Conservation (phyloP, 2,329 filamentous ascomycete species). For the Neopestalotiopsis sp. region DNA sequence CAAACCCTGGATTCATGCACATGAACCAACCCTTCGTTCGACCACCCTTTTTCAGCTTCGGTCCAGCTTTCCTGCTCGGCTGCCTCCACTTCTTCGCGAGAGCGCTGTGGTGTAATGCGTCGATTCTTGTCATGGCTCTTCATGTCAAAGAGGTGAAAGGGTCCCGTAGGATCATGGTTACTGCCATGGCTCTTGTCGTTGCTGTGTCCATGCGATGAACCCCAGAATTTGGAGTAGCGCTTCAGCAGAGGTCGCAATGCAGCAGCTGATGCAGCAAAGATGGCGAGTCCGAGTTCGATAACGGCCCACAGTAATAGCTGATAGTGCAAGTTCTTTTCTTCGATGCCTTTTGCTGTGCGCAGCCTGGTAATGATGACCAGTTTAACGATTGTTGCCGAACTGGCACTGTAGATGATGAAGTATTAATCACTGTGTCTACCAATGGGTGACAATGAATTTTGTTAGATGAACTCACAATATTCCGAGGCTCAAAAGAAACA, state of each 20-base stretch:
- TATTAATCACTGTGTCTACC: neutral
- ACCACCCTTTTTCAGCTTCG: neutral
- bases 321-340: slow-evolving; percentile 33
- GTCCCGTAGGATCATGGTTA: neutral
- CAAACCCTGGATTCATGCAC: neutral
- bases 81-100: neutral
- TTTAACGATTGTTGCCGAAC: slow-evolving; percentile 40
- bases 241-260: slow-evolving; percentile 37
- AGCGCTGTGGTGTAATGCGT: neutral
- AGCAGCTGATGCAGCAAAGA: slow-evolving; percentile 36
- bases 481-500: slow-evolving; percentile 37
- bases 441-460: neutral
- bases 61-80: neutral
- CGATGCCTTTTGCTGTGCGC: slow-evolving; percentile 27
- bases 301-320: slow-evolving; percentile 39
- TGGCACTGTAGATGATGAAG: slow-evolving; percentile 31
- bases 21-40: neutral
- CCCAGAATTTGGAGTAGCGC: slow-evolving; percentile 12
- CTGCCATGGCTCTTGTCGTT: neutral
- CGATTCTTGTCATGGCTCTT: neutral
- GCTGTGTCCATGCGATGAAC: neutral
- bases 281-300: slow-evolving; percentile 37
- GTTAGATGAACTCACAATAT: slow-evolving; percentile 32
- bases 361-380: slow-evolving; percentile 37
- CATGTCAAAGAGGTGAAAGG: neutral